Conservation (phyloP, 192 early-diverging fungal genomes). For the Lobulomyces angularis region DNA sequence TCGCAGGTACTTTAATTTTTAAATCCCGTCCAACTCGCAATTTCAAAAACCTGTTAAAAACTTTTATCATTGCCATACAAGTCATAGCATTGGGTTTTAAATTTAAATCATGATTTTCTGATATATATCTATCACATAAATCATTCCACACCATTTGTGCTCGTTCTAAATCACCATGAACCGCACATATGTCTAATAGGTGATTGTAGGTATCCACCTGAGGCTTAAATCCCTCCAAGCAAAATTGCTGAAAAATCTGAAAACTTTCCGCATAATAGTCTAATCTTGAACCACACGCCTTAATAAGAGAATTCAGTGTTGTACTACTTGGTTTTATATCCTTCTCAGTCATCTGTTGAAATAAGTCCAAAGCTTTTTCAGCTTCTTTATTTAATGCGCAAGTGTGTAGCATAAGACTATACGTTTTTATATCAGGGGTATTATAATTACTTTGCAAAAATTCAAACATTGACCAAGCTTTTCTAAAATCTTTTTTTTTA, state of each 20-base stretch:
- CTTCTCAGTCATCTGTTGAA: slow-evolving; percentile 70
- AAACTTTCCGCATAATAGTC: slow-evolving; percentile 83
- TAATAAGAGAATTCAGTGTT: slow-evolving; percentile 79
- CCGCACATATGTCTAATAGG: slow-evolving; percentile 60
- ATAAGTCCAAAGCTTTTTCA: slow-evolving; percentile 85
- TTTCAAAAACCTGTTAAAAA: no score
- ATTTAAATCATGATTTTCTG: no score
- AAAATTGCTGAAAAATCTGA: slow-evolving; percentile 70
- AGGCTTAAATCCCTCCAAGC: slow-evolving; percentile 66
- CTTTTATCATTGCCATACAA: no score
- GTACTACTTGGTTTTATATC: slow-evolving; percentile 61
- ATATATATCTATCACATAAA: no score
- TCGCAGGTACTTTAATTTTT: no score
- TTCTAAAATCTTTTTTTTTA: slow-evolving; percentile 46
- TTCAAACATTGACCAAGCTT: slow-evolving; percentile 86
- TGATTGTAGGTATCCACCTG: slow-evolving; percentile 72
- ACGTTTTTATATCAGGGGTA: slow-evolving; percentile 65
- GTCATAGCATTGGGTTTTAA: no score
- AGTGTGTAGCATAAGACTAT: slow-evolving; percentile 82
- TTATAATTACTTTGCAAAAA: slow-evolving; percentile 66
- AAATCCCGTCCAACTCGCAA: no score
- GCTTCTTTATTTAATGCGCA: slow-evolving; percentile 72
- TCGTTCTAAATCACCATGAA: slow-evolving; percentile 55
- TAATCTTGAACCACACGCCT: slow-evolving; percentile 61
- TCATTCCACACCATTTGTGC: slow-evolving; percentile 48